Conservation (phyloP, 2,329 filamentous ascomycete genomes). For the Trichophyton rubrum region DNA sequence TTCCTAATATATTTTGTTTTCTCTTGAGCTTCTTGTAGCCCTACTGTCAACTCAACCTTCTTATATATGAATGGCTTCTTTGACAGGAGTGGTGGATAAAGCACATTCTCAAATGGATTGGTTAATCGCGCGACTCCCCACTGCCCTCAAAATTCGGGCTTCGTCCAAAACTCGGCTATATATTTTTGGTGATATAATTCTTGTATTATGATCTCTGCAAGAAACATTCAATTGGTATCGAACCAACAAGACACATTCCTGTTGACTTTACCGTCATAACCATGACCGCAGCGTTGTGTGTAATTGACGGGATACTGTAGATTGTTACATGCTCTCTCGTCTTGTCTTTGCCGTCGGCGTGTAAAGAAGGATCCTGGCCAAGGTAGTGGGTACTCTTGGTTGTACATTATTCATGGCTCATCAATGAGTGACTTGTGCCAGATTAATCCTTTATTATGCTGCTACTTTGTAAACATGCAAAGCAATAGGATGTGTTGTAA, state of each 20-base stretch:
- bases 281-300: too few species aligned
- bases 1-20: too few species aligned
- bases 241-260: not conserved
- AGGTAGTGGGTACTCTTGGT: too few species aligned
- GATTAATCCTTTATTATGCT: not conserved
- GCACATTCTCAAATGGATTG: not conserved
- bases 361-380: too few species aligned
- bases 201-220: not conserved
- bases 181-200: not conserved
- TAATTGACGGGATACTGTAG: too few species aligned
- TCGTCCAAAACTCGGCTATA: not conserved
- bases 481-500: too few species aligned
- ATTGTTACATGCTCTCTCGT: too few species aligned
- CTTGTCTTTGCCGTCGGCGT: too few species aligned
- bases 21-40: too few species aligned
- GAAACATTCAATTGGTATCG: too few species aligned
- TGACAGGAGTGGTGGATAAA: not conserved
- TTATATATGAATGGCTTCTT: not conserved
- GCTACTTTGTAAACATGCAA: not conserved
- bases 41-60: too few species aligned
- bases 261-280: not conserved
- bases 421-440: not conserved
- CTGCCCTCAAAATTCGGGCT: not conserved
- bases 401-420: too few species aligned
- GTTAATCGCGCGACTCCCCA: not conserved